A percentile compares a stretch with the other conserved stretches of the same genome.
Evolutionary conservation across 768 basidiomycete species (phyloP).

Genomic region (Lepiota subincarnata): DNA sequence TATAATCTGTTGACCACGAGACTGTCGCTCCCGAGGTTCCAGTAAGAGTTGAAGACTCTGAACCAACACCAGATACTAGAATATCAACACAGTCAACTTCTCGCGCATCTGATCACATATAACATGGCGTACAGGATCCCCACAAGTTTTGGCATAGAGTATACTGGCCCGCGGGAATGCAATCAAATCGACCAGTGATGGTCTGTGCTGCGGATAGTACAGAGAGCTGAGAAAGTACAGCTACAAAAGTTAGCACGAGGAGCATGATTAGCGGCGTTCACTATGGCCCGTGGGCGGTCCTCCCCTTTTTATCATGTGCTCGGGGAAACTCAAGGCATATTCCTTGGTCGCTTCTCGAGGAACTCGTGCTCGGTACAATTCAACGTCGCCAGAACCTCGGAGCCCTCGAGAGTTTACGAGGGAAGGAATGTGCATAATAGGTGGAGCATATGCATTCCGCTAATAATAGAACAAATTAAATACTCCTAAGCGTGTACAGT

Average conservation of each 20-base stretch:
- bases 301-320: background rate
- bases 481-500: no score
- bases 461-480: background rate
- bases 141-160: slow-evolving; percentile 57
- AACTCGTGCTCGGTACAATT: background rate
- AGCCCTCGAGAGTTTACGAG: background rate
- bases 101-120: slow-evolving; percentile 8
- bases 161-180: slow-evolving; percentile 30
- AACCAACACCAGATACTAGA: slow-evolving; percentile 36
- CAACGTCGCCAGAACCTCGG: slow-evolving; percentile 2
- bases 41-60: slow-evolving; percentile 44
- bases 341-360: background rate
- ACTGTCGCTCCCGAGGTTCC: slow-evolving; percentile 34
- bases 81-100: background rate
- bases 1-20: slow-evolving; percentile 51
- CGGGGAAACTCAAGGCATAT: slow-evolving; percentile 1
- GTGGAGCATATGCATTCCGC: background rate
- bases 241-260: background rate
- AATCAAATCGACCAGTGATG: slow-evolving; percentile 7
- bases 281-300: background rate
- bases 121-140: slow-evolving; percentile 32
- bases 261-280: background rate
- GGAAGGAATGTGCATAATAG: no score
- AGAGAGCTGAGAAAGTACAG: background rate
- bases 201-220: slow-evolving; percentile 3